Base-by-base conservation (phyloP, 2,329 filamentous ascomycete species). In the Penicillium sp. region DNA sequence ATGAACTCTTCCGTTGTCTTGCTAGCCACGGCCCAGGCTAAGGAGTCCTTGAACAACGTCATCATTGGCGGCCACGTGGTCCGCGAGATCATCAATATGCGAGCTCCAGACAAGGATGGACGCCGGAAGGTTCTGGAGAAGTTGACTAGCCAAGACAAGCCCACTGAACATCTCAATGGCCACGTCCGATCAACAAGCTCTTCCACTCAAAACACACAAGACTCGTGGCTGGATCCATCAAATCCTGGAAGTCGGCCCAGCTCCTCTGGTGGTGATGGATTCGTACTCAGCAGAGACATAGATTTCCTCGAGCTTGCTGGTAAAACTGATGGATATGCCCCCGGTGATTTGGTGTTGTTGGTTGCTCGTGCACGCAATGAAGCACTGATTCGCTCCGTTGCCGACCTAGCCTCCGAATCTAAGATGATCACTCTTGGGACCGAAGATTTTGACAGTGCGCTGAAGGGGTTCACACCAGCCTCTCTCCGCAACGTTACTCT, bases 311-410 rank as follows among this genome's bases (percentile, higher is more conserved):
- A 98, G 65, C 85, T 99, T 59, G 93, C 96, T 19, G 93, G 95
- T 1, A 90, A 94, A 69, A 98, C 94, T 0, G 95, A 99, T 73
- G 95, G 95, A 0, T 99, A 98, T 75, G 97, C 98, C 93, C 94
- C 95, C 0, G 95, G 93, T 3, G 95, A 99, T 76, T 83, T 99
- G 40, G 88, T 90, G 17, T 84, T 97, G 2, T 86, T 99, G 12
- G 91, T 96, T 19, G 89, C 92, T 12, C 87, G 95, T 61, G 94
- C 95, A 40, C 88, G 93, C 58, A 97, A 94, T 70, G 95, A 98
- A 79, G 92, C 94, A 28, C 85, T 99, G 17, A 96, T 98, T 69
- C 90, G 94, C 10, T 89, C 90, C 8, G 89, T 98, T 30, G 79
- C 82, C 30, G 84, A 85, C 64, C 77, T 79, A 0, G 72, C 81